phyloP scores from a whole-genome alignment of 768 basidiomycete species.

The Cantharellus cinnabarinus region DNA sequence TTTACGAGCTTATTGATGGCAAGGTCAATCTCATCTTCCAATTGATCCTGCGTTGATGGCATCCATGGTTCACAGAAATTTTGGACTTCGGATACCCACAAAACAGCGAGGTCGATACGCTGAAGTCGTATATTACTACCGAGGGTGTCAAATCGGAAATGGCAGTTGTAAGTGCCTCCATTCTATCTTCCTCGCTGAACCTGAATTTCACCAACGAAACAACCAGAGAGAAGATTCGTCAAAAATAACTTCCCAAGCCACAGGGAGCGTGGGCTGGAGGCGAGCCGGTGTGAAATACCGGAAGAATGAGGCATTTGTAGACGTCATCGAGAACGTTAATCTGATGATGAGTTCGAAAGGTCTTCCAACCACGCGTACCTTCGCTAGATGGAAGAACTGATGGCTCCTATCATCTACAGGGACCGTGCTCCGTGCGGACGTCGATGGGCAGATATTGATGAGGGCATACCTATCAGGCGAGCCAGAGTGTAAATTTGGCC shows the following conservation, averaged over 20 bases:
- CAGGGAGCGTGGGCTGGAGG: constrained; percentile 90
- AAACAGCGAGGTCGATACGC: constrained; percentile 93
- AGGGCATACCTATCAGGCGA: constrained; percentile 90
- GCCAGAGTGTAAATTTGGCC: constrained; percentile 95
- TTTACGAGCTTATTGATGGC: constrained; percentile 98
- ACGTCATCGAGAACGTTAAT: constrained; percentile 94
- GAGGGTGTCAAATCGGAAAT: constrained; percentile 85
- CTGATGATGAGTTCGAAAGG: constrained; percentile 95
- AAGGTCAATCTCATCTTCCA: constrained; percentile 10
- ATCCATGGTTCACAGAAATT: constrained; percentile 43
- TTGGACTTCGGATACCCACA: constrained; percentile 98
- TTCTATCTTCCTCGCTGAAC: not conserved
- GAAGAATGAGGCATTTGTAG: constrained; percentile 99
- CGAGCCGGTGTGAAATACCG: constrained; percentile 93
- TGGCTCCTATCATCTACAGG: constrained; percentile 27
- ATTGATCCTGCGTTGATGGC: not conserved
- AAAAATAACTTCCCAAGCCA: constrained; percentile 93
- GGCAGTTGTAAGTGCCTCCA: constrained; percentile 39
- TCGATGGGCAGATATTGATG: constrained; percentile 97
- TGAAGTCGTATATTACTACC: constrained; percentile 95
- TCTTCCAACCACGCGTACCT: constrained; percentile 11
- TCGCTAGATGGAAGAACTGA: not conserved
- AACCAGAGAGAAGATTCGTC: constrained; percentile 73
- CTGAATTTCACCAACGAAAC: not conserved
- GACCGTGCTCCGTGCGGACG: constrained; percentile 80